These are phyloP conservation scores for Dalbergia oliveri DNA, from an alignment of 306 rosid genomes.

Conservation along the genomic window DNA sequence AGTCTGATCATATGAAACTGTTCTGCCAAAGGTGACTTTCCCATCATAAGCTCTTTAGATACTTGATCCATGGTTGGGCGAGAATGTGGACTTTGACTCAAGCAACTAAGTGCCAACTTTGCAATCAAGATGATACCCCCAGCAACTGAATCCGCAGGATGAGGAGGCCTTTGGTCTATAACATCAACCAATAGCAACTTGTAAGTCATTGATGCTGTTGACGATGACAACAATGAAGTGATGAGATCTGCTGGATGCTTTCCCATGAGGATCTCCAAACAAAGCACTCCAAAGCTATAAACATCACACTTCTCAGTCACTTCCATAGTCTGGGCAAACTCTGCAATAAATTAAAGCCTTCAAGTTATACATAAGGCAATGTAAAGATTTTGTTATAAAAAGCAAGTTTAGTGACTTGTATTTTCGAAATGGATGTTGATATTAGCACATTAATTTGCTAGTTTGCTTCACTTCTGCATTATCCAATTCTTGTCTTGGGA, in stretches of 20 bases:
- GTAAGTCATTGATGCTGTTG: constrained; percentile 31
- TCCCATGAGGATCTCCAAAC: constrained; percentile 44
- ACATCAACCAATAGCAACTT: constrained; percentile 34
- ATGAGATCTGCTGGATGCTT: constrained; percentile 45
- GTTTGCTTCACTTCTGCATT: not conserved
- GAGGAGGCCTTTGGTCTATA: constrained; percentile 33
- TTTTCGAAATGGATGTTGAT: too few species aligned
- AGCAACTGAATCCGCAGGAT: constrained; percentile 3
- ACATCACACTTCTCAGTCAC: constrained; percentile 44
- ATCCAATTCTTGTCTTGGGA: not conserved
- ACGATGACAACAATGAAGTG: constrained; percentile 24
- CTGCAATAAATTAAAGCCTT: constrained; percentile 18
- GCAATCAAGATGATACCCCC: constrained; percentile 32
- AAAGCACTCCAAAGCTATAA: constrained; percentile 41
- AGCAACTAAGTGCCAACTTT: constrained; percentile 38
- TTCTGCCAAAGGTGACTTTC: constrained; percentile 28
- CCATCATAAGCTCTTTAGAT: constrained; percentile 25
- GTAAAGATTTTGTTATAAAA: not conserved
- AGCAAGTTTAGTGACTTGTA: not conserved
- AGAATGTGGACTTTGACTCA: constrained; percentile 30
- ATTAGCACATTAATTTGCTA: too few species aligned
- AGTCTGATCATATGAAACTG: constrained; percentile 22
- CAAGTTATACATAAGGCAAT: too few species aligned
- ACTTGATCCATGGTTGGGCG: constrained; percentile 48
- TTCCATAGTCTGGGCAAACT: constrained; percentile 37